phyloP scores from a whole-genome alignment of 352 stramenopile species.

The Phytophthora tubulina region DNA sequence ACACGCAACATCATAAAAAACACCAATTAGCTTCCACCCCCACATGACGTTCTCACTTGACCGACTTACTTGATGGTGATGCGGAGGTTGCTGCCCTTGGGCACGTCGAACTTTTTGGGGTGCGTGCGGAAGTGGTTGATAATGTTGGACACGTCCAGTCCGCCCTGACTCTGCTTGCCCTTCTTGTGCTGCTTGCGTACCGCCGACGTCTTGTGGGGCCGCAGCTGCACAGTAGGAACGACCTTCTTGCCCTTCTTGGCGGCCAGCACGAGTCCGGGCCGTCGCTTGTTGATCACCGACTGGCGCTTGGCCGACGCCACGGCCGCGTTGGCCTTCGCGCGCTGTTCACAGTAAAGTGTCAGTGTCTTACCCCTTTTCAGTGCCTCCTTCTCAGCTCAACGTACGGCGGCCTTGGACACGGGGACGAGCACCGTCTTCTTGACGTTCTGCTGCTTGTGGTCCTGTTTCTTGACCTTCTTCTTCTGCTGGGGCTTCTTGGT shows the following conservation, averaged over 20 bases:
- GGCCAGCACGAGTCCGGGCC: constrained; percentile 59
- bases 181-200: constrained; percentile 43
- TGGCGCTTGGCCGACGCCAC: constrained; percentile 71
- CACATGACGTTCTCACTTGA: neutral
- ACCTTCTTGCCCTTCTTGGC: constrained; percentile 42
- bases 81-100: constrained; percentile 80
- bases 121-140: constrained; percentile 80
- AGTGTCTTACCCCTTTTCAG: too few relatives aligned
- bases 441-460: constrained; percentile 69
- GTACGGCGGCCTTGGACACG: constrained; percentile 70
- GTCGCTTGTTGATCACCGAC: constrained; percentile 78
- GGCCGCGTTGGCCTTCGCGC: constrained; percentile 53
- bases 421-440: constrained; percentile 81
- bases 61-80: constrained; percentile 83
- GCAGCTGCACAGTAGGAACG: constrained; percentile 49
- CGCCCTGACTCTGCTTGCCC: constrained; percentile 28
- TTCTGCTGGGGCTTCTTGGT: constrained; percentile 13
- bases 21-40: constrained; percentile 12
- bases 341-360: constrained; percentile 23
- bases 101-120: constrained; percentile 84
- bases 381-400: constrained; percentile 6
- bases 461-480: constrained; percentile 37
- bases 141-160: constrained; percentile 83
- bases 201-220: constrained; percentile 55
- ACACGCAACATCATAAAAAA: constrained; percentile 22